phyloP scores from a whole-genome alignment of 179 eudicot genomes.

The Sideroxylon spinosum region DNA sequence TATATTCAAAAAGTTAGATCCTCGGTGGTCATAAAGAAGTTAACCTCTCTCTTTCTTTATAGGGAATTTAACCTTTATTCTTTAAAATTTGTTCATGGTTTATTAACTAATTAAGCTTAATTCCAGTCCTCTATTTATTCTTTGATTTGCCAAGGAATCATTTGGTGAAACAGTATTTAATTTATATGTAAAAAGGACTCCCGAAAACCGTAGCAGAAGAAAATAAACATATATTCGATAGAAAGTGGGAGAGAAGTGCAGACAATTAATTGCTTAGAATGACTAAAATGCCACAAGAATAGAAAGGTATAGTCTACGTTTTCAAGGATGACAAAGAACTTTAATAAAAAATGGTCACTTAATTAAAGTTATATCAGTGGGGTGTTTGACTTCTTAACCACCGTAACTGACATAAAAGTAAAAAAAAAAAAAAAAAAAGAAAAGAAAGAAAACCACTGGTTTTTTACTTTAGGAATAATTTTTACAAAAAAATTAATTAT shows the following conservation, averaged over 20 bases:
- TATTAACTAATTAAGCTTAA: not conserved
- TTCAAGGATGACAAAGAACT: not conserved
- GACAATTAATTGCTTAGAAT: not conserved
- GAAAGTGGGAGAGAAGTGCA: not conserved
- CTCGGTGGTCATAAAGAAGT: slow-evolving; percentile 22
- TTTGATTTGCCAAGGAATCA: slow-evolving; percentile 18
- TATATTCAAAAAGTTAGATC: slow-evolving; percentile 3
- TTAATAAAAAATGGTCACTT: not conserved
- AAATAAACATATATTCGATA: not conserved
- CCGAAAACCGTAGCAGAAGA: not conserved
- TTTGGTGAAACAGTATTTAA: not conserved
- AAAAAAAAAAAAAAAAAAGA: not conserved
- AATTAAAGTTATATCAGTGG: not conserved
- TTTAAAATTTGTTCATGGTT: not conserved
- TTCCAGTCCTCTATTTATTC: slow-evolving; percentile 5
- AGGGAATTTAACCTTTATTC: slow-evolving; percentile 9
- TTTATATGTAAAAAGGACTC: not conserved
- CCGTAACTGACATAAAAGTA: slow-evolving; percentile 23
- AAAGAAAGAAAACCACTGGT: not conserved
- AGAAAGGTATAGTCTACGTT: not conserved
- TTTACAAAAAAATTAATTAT: not conserved
- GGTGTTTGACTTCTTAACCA: slow-evolving; percentile 12
- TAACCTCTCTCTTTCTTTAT: slow-evolving; percentile 7
- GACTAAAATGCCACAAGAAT: not conserved
- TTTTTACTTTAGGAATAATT: not conserved